phyloP scores from a whole-genome alignment of 2,329 filamentous ascomycete species.

The Ophiognomonia clavigignenti-juglandacearum region DNA sequence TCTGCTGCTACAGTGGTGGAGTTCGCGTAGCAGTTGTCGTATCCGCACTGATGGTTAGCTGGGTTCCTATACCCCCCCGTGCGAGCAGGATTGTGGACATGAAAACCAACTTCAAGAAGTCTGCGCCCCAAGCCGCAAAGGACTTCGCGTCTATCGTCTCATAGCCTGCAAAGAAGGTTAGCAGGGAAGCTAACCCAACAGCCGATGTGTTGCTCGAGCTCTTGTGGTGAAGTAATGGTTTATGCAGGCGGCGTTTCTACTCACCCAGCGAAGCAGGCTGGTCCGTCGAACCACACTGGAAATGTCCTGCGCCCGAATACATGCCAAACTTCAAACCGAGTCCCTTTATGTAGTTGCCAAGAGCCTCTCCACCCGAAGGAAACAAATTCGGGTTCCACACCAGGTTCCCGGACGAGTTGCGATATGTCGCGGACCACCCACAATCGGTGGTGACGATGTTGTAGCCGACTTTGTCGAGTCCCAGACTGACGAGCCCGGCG shows the following conservation, averaged over 20 bases:
- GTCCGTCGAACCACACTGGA: conserved; percentile 37
- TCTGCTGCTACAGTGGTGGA: conserved; percentile 38
- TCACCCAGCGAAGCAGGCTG: conserved; percentile 39
- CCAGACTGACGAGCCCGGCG: conserved; percentile 46
- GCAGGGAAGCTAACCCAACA: too few species aligned
- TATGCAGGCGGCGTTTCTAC: conserved; percentile 4
- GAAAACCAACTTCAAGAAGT: conserved; percentile 49
- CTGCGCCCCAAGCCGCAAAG: conserved; percentile 39
- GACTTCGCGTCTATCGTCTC: conserved; percentile 36
- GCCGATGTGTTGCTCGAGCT: too few species aligned
- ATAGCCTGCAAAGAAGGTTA: conserved; percentile 25
- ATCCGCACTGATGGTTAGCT: conserved; percentile 22
- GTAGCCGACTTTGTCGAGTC: conserved; percentile 49
- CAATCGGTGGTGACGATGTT: conserved; percentile 53
- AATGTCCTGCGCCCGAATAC: conserved; percentile 46
- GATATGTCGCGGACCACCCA: conserved; percentile 44
- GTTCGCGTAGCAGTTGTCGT: conserved; percentile 45
- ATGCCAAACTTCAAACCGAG: conserved; percentile 50
- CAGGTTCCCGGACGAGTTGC: conserved; percentile 38
- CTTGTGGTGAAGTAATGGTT: too few species aligned
- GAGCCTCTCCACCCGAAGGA: conserved; percentile 42
- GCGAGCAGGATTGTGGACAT: background rate
- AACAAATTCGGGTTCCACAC: conserved; percentile 47
- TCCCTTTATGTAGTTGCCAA: conserved; percentile 44
- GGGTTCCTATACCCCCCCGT: background rate